Evolutionary conservation across 768 basidiomycete species (phyloP), one percentile per base, ranked within the genome.

Genomic region (Chalciporus pseudorubinellus): DNA sequence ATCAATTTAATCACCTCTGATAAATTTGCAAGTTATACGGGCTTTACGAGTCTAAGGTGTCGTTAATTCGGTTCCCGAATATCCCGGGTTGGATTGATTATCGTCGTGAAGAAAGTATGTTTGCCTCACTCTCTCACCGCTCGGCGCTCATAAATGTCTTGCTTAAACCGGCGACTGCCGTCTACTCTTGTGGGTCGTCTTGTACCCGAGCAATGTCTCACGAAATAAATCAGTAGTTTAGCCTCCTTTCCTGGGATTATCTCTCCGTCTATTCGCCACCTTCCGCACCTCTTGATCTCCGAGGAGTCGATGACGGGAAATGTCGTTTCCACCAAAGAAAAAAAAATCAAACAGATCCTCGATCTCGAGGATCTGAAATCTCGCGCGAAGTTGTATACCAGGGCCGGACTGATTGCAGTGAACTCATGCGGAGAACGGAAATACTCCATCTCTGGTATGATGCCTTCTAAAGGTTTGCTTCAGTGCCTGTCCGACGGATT

Each of bases 151-250:
- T 44, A 28, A 28, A 31, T 18, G 33, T 33, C 29, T 18, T 51
- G 51, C 51, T 62, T 44, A 4, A 52, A 28, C 33, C 54, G 59
- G 59, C 40, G 53, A 51, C 56, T 50, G 55, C 58, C 55, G 45
- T 56, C 53, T n/a, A 38, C 33, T 51, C 52, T 24, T 13, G 45
- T 46, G 51, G 53, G 50, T 51, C 45, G 56, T 53, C 39, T 47
- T 66, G 54, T 39, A 40, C 24, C 63, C 64, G 38, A 26, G 40
- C 44, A 45, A 49, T 59, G 31, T 65, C 61, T 57, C 62, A 64
- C 57, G 52, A 49, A 46, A 45, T 46, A 41, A 40, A 55, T 58
- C 44, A 40, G 53, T 59, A 59, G 54, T 48, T 53, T 51, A 51
- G n/a, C 36, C 42, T 36, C 28, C 59, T 36, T 40, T 53, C 39